Evolutionary conservation across 140 eudicot species (phyloP).

Genomic region (Flaveria floridana): DNA sequence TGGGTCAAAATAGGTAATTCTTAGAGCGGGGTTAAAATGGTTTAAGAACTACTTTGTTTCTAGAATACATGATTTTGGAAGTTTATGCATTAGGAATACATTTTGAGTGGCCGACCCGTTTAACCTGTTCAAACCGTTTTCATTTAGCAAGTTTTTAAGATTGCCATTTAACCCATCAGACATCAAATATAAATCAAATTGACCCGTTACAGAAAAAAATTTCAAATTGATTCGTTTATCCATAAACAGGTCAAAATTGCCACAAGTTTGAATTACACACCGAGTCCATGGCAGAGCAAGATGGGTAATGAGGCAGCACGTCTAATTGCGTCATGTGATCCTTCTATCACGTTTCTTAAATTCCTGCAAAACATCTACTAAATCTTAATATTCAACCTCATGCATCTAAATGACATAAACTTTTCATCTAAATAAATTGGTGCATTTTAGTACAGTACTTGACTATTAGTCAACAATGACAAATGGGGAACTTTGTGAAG

Average conservation of each 20-base stretch:
- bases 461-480: not conserved
- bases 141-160: not conserved
- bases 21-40: not conserved
- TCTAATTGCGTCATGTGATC: constrained; percentile 74
- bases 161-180: not conserved
- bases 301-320: constrained; percentile 92
- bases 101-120: not conserved
- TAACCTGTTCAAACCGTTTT: not conserved
- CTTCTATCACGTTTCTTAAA: constrained; percentile 66
- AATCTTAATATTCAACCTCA: constrained; percentile 7
- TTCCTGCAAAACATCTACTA: constrained; percentile 43
- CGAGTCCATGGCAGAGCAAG: constrained; percentile 78
- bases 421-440: not conserved
- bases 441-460: not conserved
- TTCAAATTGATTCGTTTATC: not conserved
- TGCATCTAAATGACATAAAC: not conserved
- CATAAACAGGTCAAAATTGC: not conserved
- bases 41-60: not conserved
- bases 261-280: constrained; percentile 42
- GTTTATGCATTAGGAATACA: not conserved
- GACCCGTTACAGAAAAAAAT: not conserved
- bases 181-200: not conserved
- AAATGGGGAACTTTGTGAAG: too few relatives aligned
- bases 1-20: not conserved
- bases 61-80: not conserved